These are phyloP conservation scores for Cucurbitaria berberidis DNA, from an alignment of 2,329 filamentous ascomycete species.

Conservation along the genomic window DNA sequence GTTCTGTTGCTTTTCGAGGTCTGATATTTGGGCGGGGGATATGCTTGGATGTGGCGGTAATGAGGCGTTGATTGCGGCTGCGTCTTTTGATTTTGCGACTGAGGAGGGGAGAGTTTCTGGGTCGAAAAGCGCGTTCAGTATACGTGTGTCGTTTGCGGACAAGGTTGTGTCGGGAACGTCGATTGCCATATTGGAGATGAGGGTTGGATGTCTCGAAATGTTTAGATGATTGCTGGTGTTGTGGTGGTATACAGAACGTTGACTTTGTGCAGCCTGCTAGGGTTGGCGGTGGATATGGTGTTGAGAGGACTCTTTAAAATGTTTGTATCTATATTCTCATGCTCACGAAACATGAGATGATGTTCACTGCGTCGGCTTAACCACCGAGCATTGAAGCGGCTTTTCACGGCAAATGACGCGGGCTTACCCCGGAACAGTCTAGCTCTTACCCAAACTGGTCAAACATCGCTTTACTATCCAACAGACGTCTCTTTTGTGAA, in stretches of 20 bases:
- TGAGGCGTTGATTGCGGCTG: slow-evolving; percentile 52
- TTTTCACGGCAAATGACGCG: slow-evolving; percentile 15
- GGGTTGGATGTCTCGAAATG: neutral
- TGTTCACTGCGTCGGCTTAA: slow-evolving; percentile 23
- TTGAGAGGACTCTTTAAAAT: neutral
- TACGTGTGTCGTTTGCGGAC: slow-evolving; percentile 46
- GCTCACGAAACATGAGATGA: slow-evolving; percentile 2
- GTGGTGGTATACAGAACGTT: neutral
- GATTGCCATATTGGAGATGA: slow-evolving; percentile 25
- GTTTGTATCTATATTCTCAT: neutral
- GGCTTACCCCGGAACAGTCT: slow-evolving; percentile 2
- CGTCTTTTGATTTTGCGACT: slow-evolving; percentile 57
- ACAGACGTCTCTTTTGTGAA: neutral
- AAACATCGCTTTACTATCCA: slow-evolving; percentile 1
- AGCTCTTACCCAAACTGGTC: slow-evolving; percentile 2
- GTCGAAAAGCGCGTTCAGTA: slow-evolving; percentile 50
- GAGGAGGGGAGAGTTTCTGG: slow-evolving; percentile 50
- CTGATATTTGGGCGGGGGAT: slow-evolving; percentile 42
- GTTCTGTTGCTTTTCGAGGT: slow-evolving; percentile 52
- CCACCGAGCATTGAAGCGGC: slow-evolving; percentile 8
- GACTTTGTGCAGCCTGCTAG: neutral
- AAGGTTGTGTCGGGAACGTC: slow-evolving; percentile 55
- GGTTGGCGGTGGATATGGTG: neutral
- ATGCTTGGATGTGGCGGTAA: slow-evolving; percentile 52
- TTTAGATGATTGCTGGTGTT: neutral